Base-by-base conservation (phyloP, 495 filamentous ascomycete genomes). In the Podospora appendiculata region DNA sequence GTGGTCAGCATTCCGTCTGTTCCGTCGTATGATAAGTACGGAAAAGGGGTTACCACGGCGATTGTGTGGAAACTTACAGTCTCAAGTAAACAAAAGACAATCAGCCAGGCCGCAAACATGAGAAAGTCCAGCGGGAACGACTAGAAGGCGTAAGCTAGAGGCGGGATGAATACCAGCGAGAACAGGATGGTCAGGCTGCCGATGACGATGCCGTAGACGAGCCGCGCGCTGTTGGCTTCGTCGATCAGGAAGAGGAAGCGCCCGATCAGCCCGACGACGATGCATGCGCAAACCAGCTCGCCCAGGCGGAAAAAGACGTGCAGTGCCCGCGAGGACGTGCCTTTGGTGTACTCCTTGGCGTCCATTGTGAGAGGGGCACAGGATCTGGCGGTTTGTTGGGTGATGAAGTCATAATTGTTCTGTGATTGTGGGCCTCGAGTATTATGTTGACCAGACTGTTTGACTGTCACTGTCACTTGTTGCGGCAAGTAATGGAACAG, bases 41-140 rank as follows among this genome's bases (percentile, higher is more conserved):
- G 12, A 41, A 41, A 41, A 3, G 38, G 38, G 38, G 14, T 11
- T 34, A 10, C 14, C 13, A 10, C 17, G 8, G 32, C 14, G 17
- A 13, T 18, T 36, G 35, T 25, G 32, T 35, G 13, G 18, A 16
- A 34, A 56, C 59, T 55, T 7, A 55, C 59, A 8, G 56, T 57
- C 48, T 57, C 53, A 13, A 54, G 16, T 41, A 54, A 10, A 41
- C 51, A 53, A 51, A 59, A 62, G 3, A 38, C 56, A 9, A 38
- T 48, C 38, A 62, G 38, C 54, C 59, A 62, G 2, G 56, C 53
- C 0, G 45, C 51, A 38, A 59, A 55, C 9, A 62, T 32, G 33
- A 62, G 40, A 6, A 54, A 48, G 32, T 62, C 59, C 8, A 62
- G 3, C 1, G 51, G 56, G 13, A 56, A 62, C 4, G 51, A 32